Percentiles rank a stretch among this genome's conserved stretches.
phyloP scores from a whole-genome alignment of 768 basidiomycete genomes.

The Russula ochroleuca region DNA sequence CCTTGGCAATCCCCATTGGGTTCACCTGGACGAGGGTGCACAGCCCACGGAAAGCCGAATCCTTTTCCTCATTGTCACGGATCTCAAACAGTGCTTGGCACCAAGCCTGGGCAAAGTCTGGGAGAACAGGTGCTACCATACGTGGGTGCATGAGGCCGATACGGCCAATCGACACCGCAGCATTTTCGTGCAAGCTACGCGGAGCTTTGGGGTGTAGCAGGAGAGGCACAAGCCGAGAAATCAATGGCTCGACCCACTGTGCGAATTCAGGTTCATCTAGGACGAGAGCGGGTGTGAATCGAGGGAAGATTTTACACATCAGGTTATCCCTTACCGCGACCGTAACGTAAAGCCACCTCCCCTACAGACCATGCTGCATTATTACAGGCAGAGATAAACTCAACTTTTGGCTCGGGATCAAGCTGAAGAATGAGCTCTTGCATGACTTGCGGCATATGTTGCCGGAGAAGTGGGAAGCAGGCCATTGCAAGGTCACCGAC shows the following conservation, averaged over 20 bases:
- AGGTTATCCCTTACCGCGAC: slow-evolving; percentile 53
- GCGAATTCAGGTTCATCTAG: slow-evolving; percentile 81
- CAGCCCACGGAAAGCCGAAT: slow-evolving; percentile 95
- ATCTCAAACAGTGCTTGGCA: slow-evolving; percentile 97
- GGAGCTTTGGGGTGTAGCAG: slow-evolving; percentile 90
- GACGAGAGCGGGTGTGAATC: slow-evolving; percentile 1
- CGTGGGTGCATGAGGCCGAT: slow-evolving; percentile 90
- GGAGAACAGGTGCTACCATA: slow-evolving; percentile 82
- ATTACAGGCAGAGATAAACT: slow-evolving; percentile 95
- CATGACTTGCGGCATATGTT: slow-evolving; percentile 86
- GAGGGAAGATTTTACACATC: neutral
- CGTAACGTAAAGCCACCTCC: slow-evolving; percentile 91
- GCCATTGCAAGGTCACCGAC: slow-evolving; percentile 98
- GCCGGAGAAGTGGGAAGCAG: slow-evolving; percentile 81
- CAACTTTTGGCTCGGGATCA: slow-evolving; percentile 86
- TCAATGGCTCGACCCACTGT: slow-evolving; percentile 85
- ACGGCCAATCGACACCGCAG: slow-evolving; percentile 95
- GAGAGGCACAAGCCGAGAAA: slow-evolving; percentile 87
- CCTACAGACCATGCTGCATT: slow-evolving; percentile 99
- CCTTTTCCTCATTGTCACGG: slow-evolving; percentile 99
- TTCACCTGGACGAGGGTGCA: slow-evolving; percentile 95
- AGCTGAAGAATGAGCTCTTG: slow-evolving; percentile 84
- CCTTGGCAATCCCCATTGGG: slow-evolving; percentile 90
- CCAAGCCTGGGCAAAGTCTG: slow-evolving; percentile 93
- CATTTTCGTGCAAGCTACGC: slow-evolving; percentile 93